Conservation (phyloP, 2,329 filamentous ascomycete species). For the Botrytis deweyae region DNA sequence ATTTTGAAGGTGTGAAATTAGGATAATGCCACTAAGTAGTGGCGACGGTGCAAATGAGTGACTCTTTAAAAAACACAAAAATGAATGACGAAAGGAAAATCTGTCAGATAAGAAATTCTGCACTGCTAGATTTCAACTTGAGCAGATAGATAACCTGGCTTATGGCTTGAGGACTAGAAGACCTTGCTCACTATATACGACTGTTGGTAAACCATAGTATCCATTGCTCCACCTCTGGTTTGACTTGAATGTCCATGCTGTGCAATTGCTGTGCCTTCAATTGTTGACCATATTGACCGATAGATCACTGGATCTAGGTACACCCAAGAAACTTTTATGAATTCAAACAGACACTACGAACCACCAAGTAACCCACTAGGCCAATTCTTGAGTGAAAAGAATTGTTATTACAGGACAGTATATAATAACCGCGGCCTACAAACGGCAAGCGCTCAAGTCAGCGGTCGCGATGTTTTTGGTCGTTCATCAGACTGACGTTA, state of each 20-base stretch:
- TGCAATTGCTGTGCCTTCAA: not conserved
- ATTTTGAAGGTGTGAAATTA: slow-evolving; percentile 6
- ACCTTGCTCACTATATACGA: slow-evolving; percentile 15
- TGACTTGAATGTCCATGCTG: not conserved
- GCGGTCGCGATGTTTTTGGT: not conserved
- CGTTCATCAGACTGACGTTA: not conserved
- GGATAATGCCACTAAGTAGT: not conserved
- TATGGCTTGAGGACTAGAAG: not conserved
- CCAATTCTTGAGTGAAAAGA: not conserved
- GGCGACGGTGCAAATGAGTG: not conserved
- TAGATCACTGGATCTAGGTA: not conserved
- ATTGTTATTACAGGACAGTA: not conserved
- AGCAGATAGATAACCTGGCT: slow-evolving; percentile 1
- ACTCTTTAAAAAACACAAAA: not conserved
- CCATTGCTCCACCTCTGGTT: not conserved
- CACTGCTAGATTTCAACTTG: slow-evolving; percentile 1
- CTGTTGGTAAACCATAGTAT: not conserved
- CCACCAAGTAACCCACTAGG: not conserved
- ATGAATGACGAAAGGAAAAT: slow-evolving; percentile 16
- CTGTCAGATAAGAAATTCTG: not conserved
- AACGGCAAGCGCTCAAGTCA: slow-evolving; percentile 13
- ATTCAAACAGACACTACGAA: not conserved
- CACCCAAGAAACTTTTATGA: not conserved
- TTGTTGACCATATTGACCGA: not conserved
- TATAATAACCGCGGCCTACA: slow-evolving; percentile 11